These are phyloP conservation scores for Colletotrichum phormii DNA, from an alignment of 2,329 filamentous ascomycete genomes.

Conservation along the genomic window DNA sequence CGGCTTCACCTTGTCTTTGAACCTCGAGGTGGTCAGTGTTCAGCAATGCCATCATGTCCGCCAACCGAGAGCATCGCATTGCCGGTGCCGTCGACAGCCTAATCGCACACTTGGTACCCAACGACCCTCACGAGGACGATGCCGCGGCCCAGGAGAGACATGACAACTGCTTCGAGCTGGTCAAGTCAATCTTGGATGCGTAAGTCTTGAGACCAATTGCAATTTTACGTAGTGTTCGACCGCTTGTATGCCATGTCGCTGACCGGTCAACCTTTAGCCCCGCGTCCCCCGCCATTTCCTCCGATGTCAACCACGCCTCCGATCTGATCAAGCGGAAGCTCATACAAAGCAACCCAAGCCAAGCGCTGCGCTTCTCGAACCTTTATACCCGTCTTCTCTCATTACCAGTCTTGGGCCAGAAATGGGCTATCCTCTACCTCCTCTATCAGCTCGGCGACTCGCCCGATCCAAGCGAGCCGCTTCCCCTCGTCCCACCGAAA, in stretches of 20 bases:
- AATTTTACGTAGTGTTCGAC: not conserved
- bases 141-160: constrained; percentile 76
- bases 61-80: constrained; percentile 69
- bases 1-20: not conserved
- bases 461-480: constrained; percentile 64
- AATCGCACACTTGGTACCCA: constrained; percentile 78
- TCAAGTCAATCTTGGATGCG: constrained; percentile 64
- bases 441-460: constrained; percentile 85
- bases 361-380: constrained; percentile 88
- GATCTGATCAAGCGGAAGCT: constrained; percentile 93
- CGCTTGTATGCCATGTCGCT: not conserved
- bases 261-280: constrained; percentile 49
- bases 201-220: constrained; percentile 44
- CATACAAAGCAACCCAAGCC: constrained; percentile 79
- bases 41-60: constrained; percentile 38
- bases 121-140: constrained; percentile 73
- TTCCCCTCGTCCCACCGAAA: constrained; percentile 57
- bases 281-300: constrained; percentile 65
- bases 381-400: constrained; percentile 89
- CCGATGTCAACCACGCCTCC: constrained; percentile 90
- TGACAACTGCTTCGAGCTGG: constrained; percentile 67
- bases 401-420: constrained; percentile 92
- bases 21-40: constrained; percentile 1
- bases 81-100: constrained; percentile 83
- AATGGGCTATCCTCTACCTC: constrained; percentile 96